phyloP scores from a whole-genome alignment of 2,329 filamentous ascomycete genomes.

The Decorospora gaudefroyi region DNA sequence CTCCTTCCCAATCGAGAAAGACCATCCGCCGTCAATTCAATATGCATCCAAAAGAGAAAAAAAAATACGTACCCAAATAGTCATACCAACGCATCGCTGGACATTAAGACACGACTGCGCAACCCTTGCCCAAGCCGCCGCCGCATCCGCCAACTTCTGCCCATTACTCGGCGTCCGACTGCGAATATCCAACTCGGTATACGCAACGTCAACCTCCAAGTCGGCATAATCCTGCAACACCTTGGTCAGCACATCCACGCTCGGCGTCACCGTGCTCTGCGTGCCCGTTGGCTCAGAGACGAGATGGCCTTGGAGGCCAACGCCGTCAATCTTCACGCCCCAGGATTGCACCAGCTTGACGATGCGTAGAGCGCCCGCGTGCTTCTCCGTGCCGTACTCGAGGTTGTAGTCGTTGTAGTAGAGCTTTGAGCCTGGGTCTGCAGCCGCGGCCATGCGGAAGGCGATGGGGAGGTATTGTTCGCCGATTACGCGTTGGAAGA shows the following conservation, averaged over 20 bases:
- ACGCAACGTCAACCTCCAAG: constrained; percentile 62
- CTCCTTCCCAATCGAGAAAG: neutral
- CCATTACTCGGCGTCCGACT: constrained; percentile 52
- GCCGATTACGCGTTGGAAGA: constrained; percentile 62
- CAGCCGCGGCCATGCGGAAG: constrained; percentile 60
- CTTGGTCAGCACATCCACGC: constrained; percentile 50
- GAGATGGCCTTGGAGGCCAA: constrained; percentile 64
- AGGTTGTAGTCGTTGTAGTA: constrained; percentile 69
- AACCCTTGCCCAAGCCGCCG: constrained; percentile 52
- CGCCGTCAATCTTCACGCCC: constrained; percentile 60
- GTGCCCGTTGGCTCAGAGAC: constrained; percentile 58
- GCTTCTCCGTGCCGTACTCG: constrained; percentile 57
- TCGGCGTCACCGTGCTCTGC: constrained; percentile 48
- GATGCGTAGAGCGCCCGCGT: constrained; percentile 38
- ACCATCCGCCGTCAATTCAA: too few relatives aligned
- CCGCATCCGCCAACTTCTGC: constrained; percentile 48
- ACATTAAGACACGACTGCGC: constrained; percentile 44
- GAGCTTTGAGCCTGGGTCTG: constrained; percentile 63
- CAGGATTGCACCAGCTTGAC: constrained; percentile 47
- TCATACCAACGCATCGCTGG: constrained; percentile 45
- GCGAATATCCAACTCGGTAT: constrained; percentile 66
- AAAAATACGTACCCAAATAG: constrained; percentile 51
- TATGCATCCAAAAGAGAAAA: neutral
- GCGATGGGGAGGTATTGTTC: constrained; percentile 62
- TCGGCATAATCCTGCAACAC: constrained; percentile 58